Percentiles rank a stretch among this genome's conserved stretches.
Conservation (phyloP, 2,329 filamentous ascomycete genomes). For the Aspergillus floridensis region DNA sequence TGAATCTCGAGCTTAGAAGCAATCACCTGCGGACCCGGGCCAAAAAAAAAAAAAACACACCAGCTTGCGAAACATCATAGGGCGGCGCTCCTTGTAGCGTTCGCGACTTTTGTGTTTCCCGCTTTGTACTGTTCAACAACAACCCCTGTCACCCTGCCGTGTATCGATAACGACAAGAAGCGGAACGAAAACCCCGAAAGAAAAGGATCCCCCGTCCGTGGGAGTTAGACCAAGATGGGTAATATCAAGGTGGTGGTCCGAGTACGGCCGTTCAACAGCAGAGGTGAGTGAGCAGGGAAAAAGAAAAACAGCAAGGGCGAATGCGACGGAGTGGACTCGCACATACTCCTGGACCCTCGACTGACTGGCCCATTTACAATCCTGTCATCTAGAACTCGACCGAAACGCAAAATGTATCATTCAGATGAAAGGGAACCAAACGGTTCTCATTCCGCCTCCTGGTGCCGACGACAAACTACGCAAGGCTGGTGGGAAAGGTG, state of each 20-base stretch:
- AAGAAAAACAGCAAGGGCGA: background rate
- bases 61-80: conserved; percentile 17
- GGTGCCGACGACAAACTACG: conserved; percentile 54
- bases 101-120: conserved; percentile 27
- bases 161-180: background rate
- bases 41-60: background rate
- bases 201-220: conserved; percentile 31
- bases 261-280: conserved; percentile 88
- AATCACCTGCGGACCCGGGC: background rate
- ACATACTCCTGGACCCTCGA: background rate
- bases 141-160: background rate
- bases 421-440: conserved; percentile 92
- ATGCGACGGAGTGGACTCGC: background rate
- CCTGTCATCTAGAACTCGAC: conserved; percentile 67
- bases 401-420: conserved; percentile 94
- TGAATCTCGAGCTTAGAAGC: background rate
- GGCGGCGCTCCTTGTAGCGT: conserved; percentile 34
- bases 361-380: conserved; percentile 10
- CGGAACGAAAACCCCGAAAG: background rate
- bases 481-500: conserved; percentile 58
- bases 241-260: conserved; percentile 99
- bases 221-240: conserved; percentile 59
- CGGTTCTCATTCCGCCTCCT: conserved; percentile 72
- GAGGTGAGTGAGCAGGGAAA: conserved; percentile 63
- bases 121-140: conserved; percentile 4